Conservation (phyloP, 2,329 filamentous ascomycete species). For the Calonectria pteridis region DNA sequence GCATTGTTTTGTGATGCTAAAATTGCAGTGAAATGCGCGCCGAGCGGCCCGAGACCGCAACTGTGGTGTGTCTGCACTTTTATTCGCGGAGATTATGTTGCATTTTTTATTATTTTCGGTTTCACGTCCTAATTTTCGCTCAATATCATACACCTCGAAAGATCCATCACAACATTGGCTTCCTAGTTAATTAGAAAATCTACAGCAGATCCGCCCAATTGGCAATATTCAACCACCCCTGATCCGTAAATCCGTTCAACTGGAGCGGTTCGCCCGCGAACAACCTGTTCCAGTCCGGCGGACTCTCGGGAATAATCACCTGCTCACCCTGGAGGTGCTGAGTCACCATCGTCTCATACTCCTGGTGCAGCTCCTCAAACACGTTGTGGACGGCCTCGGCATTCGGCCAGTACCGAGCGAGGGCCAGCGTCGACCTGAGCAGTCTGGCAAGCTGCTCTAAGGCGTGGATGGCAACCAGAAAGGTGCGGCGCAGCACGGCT, state of each 20-base stretch:
- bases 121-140: not conserved
- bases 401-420: slow-evolving; percentile 40
- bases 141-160: not conserved
- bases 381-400: slow-evolving; percentile 43
- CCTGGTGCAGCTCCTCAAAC: slow-evolving; percentile 41
- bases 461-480: slow-evolving; percentile 39
- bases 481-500: slow-evolving; percentile 32
- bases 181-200: not conserved
- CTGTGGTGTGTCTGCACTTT: no score
- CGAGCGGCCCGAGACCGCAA: no score
- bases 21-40: no score
- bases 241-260: slow-evolving; percentile 35
- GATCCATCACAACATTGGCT: not conserved
- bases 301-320: slow-evolving; percentile 40
- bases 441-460: slow-evolving; percentile 36
- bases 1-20: no score
- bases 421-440: slow-evolving; percentile 30
- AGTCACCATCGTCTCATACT: slow-evolving; percentile 40
- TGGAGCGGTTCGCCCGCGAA: slow-evolving; percentile 36
- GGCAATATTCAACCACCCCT: slow-evolving; percentile 43
- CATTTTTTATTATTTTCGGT: not conserved
- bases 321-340: slow-evolving; percentile 41
- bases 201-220: slow-evolving; percentile 41
- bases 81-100: not conserved
- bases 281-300: slow-evolving; percentile 41